Percentiles rank a stretch among this genome's conserved stretches.
phyloP scores from a whole-genome alignment of 1,284 basidiomycete species.

The Melampsora larici-populina region DNA sequence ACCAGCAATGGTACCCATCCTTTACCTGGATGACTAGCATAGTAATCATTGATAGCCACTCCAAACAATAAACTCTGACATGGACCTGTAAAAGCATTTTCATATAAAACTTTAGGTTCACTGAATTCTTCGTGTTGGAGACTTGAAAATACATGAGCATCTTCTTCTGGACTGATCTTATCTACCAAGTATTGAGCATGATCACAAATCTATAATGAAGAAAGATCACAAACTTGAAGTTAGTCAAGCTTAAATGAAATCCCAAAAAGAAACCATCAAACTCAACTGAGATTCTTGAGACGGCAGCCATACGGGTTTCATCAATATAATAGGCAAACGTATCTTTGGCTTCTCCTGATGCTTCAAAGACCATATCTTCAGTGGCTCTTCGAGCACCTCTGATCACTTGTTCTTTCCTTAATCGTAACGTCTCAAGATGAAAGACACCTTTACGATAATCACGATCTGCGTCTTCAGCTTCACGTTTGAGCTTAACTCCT shows the following conservation, averaged over 20 bases:
- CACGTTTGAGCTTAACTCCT: conserved; percentile 28
- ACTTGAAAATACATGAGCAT: conserved; percentile 8
- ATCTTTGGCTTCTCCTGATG: conserved; percentile 42
- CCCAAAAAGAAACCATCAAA: not conserved
- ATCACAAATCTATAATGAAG: conserved; percentile 28
- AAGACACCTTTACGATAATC: conserved; percentile 88
- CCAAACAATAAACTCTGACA: conserved; percentile 85
- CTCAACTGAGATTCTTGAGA: conserved; percentile 33
- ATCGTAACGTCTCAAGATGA: conserved; percentile 83
- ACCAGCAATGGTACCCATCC: conserved; percentile 72
- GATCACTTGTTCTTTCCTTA: conserved; percentile 51
- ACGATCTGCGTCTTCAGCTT: conserved; percentile 62
- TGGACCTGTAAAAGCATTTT: conserved; percentile 78
- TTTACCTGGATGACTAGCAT: conserved; percentile 64
- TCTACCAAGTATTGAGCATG: conserved; percentile 39
- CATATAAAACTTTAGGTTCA: conserved; percentile 62
- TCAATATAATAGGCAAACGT: conserved; percentile 44
- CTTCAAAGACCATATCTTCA: conserved; percentile 42
- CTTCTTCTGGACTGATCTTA: conserved; percentile 37
- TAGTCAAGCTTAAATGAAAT: not conserved
- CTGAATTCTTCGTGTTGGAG: conserved; percentile 1
- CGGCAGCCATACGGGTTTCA: conserved; percentile 38
- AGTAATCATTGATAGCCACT: conserved; percentile 84
- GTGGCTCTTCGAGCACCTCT: conserved; percentile 32
- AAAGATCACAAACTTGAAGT: not conserved